Base-by-base conservation (phyloP, 2,329 filamentous ascomycete species). In the Ceratocystis ficicola region DNA sequence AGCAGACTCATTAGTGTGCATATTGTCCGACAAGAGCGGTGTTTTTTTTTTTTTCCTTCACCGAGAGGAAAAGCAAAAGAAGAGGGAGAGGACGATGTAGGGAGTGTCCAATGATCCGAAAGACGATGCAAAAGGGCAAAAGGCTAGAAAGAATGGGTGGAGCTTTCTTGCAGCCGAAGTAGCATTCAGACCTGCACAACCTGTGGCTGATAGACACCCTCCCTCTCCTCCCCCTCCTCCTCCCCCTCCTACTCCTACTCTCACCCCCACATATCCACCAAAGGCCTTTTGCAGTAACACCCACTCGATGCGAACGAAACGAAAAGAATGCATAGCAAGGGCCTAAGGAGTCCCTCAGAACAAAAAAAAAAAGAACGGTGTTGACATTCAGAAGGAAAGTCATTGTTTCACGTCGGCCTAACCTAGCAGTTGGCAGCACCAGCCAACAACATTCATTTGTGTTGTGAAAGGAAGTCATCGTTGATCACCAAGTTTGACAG, bases 401-500 rank as follows among this genome's bases (percentile, higher is more conserved):
- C 15, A 36, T n/a, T n/a, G 55, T 59, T 32, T 36, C 55, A 59
- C 7, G 28, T 36, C 8, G 20, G n/a, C n/a, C 15, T n/a, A 59
- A n/a, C 55, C 28, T 20, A 15, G 3, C 10, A 41, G 25, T n/a
- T 10, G 12, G 52, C 30, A 57, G 25, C 22, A 32, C 10, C 28
- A 20, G 15, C 52, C 28, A 59, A n/a, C 55, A 20, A 3, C 28
- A 15, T 20, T 30, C 28, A 15, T 20, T 30, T 36, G 3, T 15
- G n/a, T n/a, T n/a, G 55, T 32, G 12, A 30, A 59, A 20, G 55
- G 28, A 36, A 59, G 28, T 30, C 8, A 41, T 30, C 8, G 55
- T 32, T 59, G 55, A 59, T 59, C 55, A 59, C 55, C 55, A 4
- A 20, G 55, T 36, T 59, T 59, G 55, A 59, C 55, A 59, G 55